Percentiles rank a stretch among this genome's conserved stretches.
Evolutionary conservation across 495 filamentous ascomycete genomes (phyloP).

Genomic region (Delitschia confertaspora): DNA sequence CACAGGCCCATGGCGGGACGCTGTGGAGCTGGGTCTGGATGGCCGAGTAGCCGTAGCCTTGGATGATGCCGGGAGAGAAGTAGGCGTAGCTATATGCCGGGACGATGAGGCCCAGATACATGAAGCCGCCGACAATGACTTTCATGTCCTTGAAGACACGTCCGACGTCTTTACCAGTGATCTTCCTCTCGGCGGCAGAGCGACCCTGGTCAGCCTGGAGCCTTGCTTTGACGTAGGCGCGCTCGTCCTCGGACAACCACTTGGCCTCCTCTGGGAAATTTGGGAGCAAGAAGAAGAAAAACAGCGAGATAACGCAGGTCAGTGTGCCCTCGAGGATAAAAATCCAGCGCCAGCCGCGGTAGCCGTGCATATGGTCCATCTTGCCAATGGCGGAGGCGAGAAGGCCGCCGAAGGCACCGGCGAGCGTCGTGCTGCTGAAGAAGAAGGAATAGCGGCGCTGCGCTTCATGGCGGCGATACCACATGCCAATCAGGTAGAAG

Average conservation of each 20-base stretch:
- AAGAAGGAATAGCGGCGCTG: slow-evolving; percentile 87
- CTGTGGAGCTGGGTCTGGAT: slow-evolving; percentile 44
- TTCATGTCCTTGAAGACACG: slow-evolving; percentile 64
- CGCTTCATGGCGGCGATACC: slow-evolving; percentile 81
- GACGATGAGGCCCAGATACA: slow-evolving; percentile 86
- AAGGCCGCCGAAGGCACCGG: slow-evolving; percentile 38
- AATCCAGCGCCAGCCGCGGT: slow-evolving; percentile 81
- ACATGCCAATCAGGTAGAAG: slow-evolving; percentile 52
- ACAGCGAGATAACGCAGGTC: slow-evolving; percentile 60
- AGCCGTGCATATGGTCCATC: slow-evolving; percentile 60
- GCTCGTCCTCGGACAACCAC: slow-evolving; percentile 69
- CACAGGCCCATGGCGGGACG: slow-evolving; percentile 40
- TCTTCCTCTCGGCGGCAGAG: slow-evolving; percentile 51
- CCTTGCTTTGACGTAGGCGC: slow-evolving; percentile 60
- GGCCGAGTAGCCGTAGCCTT: slow-evolving; percentile 36
- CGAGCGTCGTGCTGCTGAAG: slow-evolving; percentile 64
- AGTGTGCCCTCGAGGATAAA: slow-evolving; percentile 65
- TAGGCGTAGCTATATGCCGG: slow-evolving; percentile 73
- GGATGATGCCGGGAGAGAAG: slow-evolving; percentile 55
- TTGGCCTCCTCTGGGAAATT: slow-evolving; percentile 60
- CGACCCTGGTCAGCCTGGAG: slow-evolving; percentile 68
- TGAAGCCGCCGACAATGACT: slow-evolving; percentile 68
- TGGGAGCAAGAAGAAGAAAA: slow-evolving; percentile 73
- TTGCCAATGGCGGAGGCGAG: slow-evolving; percentile 60
- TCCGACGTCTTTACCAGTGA: slow-evolving; percentile 55